Conservation (phyloP, 331 rosid genomes). For the Acacia concinna region DNA sequence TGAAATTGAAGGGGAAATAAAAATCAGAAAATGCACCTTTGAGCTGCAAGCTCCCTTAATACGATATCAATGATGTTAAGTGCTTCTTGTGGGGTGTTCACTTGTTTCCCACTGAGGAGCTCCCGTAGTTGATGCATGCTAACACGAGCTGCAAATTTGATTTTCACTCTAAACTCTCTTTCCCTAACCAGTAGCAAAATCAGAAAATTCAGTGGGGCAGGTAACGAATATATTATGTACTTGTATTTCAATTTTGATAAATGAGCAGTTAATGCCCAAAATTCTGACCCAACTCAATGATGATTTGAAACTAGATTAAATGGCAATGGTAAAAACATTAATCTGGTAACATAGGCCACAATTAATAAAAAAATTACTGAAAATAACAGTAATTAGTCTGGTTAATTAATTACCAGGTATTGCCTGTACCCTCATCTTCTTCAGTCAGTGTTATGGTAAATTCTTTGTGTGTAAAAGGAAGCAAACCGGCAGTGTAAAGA, state of each 20-base stretch:
- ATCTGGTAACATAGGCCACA: neutral
- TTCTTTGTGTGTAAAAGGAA: conserved; percentile 47
- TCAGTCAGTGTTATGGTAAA: conserved; percentile 32
- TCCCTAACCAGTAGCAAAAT: conserved; percentile 33
- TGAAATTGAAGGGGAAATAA: neutral
- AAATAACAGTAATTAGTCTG: neutral
- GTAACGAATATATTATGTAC: neutral
- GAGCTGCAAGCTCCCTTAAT: conserved; percentile 44
- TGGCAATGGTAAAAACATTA: neutral
- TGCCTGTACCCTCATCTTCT: conserved; percentile 35
- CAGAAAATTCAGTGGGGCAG: neutral
- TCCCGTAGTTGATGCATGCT: conserved; percentile 48
- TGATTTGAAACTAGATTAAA: neutral
- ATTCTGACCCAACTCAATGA: neutral
- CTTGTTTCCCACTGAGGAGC: conserved; percentile 48
- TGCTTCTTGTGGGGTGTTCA: conserved; percentile 46
- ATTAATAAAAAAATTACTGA: neutral
- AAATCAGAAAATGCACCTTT: conserved; percentile 36
- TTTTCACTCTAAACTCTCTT: conserved; percentile 39
- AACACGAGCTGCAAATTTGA: conserved; percentile 37
- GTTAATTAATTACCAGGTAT: conserved; percentile 31
- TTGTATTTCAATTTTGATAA: no score
- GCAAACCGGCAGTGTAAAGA: conserved; percentile 52
- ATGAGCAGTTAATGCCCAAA: no score
- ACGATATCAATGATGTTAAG: conserved; percentile 51